phyloP scores from a whole-genome alignment of 768 basidiomycete species.

The Panus rudis region DNA sequence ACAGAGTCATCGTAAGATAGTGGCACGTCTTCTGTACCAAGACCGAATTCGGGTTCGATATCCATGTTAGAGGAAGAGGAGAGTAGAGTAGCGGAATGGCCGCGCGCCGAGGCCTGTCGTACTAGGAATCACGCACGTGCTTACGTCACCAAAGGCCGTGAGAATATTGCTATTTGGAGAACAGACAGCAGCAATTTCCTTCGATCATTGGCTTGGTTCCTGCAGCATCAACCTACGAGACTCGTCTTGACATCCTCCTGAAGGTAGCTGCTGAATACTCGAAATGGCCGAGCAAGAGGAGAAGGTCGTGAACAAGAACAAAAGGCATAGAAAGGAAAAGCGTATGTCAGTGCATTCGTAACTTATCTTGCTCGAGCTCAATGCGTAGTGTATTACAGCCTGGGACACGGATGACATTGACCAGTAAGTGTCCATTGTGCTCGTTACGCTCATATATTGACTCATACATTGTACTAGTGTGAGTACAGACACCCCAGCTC shows the following conservation, averaged over 20 bases:
- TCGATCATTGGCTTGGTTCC: too few species aligned
- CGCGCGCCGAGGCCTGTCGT: too few species aligned
- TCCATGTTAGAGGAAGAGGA: slow-evolving; percentile 22
- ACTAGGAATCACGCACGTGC: too few species aligned
- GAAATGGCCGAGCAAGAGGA: slow-evolving; percentile 30
- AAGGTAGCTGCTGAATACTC: too few species aligned
- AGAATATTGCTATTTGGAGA: too few species aligned
- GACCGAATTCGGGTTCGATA: slow-evolving; percentile 11
- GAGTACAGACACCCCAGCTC: slow-evolving; percentile 8
- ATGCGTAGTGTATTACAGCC: slow-evolving; percentile 41
- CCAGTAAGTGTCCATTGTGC: slow-evolving; percentile 59
- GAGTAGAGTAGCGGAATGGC: not conserved
- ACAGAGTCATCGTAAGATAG: slow-evolving; percentile 53
- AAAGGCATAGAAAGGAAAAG: slow-evolving; percentile 89
- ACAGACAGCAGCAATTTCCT: too few species aligned
- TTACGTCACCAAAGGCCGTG: too few species aligned
- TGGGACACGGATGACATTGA: slow-evolving; percentile 99
- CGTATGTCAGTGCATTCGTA: slow-evolving; percentile 44
- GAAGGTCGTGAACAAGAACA: slow-evolving; percentile 67
- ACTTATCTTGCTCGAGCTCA: not conserved
- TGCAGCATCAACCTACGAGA: too few species aligned
- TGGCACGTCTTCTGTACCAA: slow-evolving; percentile 42
- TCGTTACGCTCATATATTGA: not conserved
- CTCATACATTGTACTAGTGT: slow-evolving; percentile 20
- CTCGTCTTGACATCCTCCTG: too few species aligned